Conservation (phyloP, 2,329 filamentous ascomycete species). For the Metarhizium guizhouense region DNA sequence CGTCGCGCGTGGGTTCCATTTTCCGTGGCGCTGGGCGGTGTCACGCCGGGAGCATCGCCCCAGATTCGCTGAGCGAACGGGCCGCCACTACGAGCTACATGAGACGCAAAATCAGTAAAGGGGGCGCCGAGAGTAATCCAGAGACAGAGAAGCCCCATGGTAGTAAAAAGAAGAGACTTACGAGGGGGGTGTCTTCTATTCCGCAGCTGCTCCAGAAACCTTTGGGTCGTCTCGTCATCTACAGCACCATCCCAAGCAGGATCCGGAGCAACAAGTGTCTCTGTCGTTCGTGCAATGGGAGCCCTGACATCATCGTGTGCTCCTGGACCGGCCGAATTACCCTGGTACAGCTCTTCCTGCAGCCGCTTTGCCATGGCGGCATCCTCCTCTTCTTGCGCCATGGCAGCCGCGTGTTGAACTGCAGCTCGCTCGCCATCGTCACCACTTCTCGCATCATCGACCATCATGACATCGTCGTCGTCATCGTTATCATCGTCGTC, state of each 20-base stretch:
- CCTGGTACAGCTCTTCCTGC: constrained; percentile 83
- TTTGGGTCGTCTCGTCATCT: constrained; percentile 45
- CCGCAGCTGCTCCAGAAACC: constrained; percentile 58
- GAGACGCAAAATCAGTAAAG: neutral
- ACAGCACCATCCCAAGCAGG: constrained; percentile 31
- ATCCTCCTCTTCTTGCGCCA: constrained; percentile 71
- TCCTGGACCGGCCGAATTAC: constrained; percentile 29
- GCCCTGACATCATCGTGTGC: constrained; percentile 63
- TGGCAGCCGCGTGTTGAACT: constrained; percentile 27
- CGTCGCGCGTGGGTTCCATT: constrained; percentile 61
- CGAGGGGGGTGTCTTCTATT: constrained; percentile 26
- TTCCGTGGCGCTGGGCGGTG: constrained; percentile 21
- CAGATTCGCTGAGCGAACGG: constrained; percentile 32
- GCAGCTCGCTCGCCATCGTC: constrained; percentile 31
- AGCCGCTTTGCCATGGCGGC: constrained; percentile 85
- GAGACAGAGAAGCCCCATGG: constrained; percentile 4
- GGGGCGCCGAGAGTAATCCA: neutral
- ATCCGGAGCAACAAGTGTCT: constrained; percentile 74
- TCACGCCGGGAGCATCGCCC: constrained; percentile 16
- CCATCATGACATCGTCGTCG: constrained; percentile 23
- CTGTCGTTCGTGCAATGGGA: constrained; percentile 82
- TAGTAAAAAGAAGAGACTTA: constrained; percentile 13
- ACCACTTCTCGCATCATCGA: constrained; percentile 27
- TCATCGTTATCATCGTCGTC: constrained; percentile 64
- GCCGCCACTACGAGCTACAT: constrained; percentile 16